These are phyloP conservation scores for Diplosphaera chodatii DNA, from an alignment of 139 green algal genomes.

Conservation along the genomic window DNA sequence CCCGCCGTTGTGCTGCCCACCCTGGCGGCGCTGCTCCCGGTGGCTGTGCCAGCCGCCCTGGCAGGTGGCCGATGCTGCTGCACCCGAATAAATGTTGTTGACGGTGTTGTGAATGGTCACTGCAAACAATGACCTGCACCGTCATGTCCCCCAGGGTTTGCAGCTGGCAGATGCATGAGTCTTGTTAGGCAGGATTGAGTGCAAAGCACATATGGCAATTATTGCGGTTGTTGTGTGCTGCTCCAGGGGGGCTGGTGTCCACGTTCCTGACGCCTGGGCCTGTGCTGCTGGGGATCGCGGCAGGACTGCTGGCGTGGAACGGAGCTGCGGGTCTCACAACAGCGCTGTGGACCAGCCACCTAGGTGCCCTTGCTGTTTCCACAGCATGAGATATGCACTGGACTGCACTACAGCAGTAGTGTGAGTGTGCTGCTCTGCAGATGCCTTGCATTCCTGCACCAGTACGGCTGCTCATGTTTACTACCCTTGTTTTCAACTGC, in stretches of 20 bases:
- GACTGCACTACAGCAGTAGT: not conserved
- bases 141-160: too few species aligned
- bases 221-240: not conserved
- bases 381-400: constrained; percentile 1
- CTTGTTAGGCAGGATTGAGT: too few species aligned
- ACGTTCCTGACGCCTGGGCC: not conserved
- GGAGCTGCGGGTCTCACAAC: not conserved
- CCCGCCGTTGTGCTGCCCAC: constrained; percentile 19
- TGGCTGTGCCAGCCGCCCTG: constrained; percentile 15
- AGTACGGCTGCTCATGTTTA: too few species aligned
- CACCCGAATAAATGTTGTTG: too few species aligned
- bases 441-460: too few species aligned
- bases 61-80: constrained; percentile 1
- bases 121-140: too few species aligned
- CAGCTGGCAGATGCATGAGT: too few species aligned
- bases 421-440: too few species aligned
- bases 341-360: not conserved
- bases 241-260: constrained; percentile 3
- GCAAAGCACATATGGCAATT: too few species aligned
- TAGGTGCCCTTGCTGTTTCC: not conserved
- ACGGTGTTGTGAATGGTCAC: too few species aligned
- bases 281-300: constrained; percentile 16
- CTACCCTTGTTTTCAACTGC: not conserved
- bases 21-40: constrained; percentile 8
- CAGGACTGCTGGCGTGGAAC: constrained; percentile 2